Evolutionary conservation across 2,329 filamentous ascomycete species (phyloP).

Genomic region (Tolypocladium paradoxum): DNA sequence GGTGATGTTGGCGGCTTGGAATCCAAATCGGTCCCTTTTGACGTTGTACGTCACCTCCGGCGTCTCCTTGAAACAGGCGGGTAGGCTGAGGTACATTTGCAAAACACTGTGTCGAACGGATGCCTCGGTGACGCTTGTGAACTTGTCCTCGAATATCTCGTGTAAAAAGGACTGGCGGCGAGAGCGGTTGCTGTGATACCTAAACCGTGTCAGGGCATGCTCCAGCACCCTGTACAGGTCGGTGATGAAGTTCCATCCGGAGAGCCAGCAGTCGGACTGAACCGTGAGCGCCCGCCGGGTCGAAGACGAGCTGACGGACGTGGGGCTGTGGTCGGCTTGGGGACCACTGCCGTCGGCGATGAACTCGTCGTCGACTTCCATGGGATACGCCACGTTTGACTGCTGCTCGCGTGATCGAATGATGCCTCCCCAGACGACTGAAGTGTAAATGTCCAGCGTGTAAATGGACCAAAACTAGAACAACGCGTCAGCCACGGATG

Average conservation of each 20-base stretch:
- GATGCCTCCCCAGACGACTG: conserved; percentile 35
- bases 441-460: conserved; percentile 42
- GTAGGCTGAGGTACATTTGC: conserved; percentile 15
- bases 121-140: conserved; percentile 6
- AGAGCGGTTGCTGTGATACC: conserved; percentile 7
- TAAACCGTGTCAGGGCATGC: conserved; percentile 27
- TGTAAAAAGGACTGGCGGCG: conserved; percentile 7
- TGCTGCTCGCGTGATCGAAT: conserved; percentile 12
- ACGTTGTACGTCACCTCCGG: conserved; percentile 13
- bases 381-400: conserved; percentile 12
- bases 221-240: conserved; percentile 46
- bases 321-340: not conserved
- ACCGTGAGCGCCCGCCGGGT: conserved; percentile 1
- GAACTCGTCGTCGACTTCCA: conserved; percentile 29
- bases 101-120: conserved; percentile 12
- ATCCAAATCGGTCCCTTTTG: conserved; percentile 19
- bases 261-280: conserved; percentile 30
- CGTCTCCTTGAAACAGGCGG: conserved; percentile 16
- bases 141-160: conserved; percentile 11
- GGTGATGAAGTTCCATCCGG: conserved; percentile 47
- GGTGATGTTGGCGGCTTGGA: conserved; percentile 25
- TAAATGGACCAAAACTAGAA: conserved; percentile 45
- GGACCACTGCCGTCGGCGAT: conserved; percentile 17
- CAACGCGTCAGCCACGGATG: not conserved
- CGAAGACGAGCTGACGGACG: conserved; percentile 1